phyloP scores from a whole-genome alignment of 2,329 filamentous ascomycete species.

The Knufia fluminis region DNA sequence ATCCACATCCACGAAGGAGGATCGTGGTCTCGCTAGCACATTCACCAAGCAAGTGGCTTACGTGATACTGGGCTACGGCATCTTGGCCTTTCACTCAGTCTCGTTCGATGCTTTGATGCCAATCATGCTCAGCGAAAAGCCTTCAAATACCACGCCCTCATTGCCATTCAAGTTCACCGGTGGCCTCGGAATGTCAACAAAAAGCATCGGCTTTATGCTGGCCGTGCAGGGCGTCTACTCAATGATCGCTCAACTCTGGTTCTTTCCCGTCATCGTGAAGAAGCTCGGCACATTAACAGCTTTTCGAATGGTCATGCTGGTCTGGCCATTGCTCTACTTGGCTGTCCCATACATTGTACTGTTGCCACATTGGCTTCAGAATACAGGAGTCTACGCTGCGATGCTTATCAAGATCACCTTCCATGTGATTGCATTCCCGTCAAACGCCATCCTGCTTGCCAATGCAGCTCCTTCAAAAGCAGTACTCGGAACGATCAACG shows the following conservation, averaged over 20 bases:
- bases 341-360: constrained; percentile 81
- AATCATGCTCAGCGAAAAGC: constrained; percentile 68
- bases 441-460: constrained; percentile 77
- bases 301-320: constrained; percentile 70
- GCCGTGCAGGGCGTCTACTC: constrained; percentile 84
- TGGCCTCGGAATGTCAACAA: constrained; percentile 74
- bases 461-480: constrained; percentile 78
- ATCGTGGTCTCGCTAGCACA: constrained; percentile 44
- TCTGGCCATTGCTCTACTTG: constrained; percentile 83
- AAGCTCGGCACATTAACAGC: constrained; percentile 69
- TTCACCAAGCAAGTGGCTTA: constrained; percentile 74
- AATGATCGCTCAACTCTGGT: constrained; percentile 71
- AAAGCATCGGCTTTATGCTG: constrained; percentile 78
- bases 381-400: constrained; percentile 64
- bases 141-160: constrained; percentile 31
- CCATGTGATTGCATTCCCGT: constrained; percentile 82
- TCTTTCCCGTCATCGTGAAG: constrained; percentile 70
- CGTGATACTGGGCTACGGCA: constrained; percentile 58
- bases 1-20: constrained; percentile 33
- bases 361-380: constrained; percentile 61
- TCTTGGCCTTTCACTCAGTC: constrained; percentile 88
- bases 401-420: constrained; percentile 91
- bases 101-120: constrained; percentile 91
- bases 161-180: constrained; percentile 84
- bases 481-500: constrained; percentile 85